Conservation (phyloP, 2,329 filamentous ascomycete species). For the Elsinoe batatas region DNA sequence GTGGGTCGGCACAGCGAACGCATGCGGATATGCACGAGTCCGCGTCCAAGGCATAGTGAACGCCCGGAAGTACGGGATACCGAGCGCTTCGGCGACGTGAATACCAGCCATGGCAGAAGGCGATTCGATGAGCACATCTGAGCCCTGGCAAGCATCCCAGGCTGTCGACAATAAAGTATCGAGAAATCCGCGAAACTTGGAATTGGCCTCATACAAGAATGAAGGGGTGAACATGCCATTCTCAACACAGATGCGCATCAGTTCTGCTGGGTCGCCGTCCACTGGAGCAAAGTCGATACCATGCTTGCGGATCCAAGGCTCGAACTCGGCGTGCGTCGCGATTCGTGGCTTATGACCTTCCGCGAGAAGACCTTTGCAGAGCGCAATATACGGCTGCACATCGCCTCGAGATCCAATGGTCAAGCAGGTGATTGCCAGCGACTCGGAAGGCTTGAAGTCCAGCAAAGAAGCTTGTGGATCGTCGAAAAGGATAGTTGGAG, state of each 20-base stretch:
- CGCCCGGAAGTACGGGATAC: conserved; percentile 90
- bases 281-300: conserved; percentile 88
- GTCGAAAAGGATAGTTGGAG: conserved; percentile 75
- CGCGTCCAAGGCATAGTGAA: conserved; percentile 99
- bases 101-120: conserved; percentile 96
- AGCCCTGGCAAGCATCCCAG: conserved; percentile 73
- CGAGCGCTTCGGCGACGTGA: conserved; percentile 87
- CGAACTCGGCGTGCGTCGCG: conserved; percentile 85
- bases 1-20: conserved; percentile 83
- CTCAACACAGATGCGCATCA: conserved; percentile 94
- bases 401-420: conserved; percentile 95
- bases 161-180: conserved; percentile 76
- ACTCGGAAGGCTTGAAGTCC: conserved; percentile 75
- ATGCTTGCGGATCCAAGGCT: conserved; percentile 78
- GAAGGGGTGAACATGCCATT: conserved; percentile 94
- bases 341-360: conserved; percentile 83
- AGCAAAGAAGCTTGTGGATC: conserved; percentile 79
- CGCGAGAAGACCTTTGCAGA: conserved; percentile 80
- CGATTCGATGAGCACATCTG: conserved; percentile 86
- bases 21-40: conserved; percentile 90
- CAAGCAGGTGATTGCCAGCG: conserved; percentile 79
- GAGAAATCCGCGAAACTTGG: conserved; percentile 88
- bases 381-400: conserved; percentile 92
- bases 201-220: conserved; percentile 78
- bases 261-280: conserved; percentile 80